Evolutionary conservation across 2,329 filamentous ascomycete genomes (phyloP).

Genomic region (Tolypocladium sp.): DNA sequence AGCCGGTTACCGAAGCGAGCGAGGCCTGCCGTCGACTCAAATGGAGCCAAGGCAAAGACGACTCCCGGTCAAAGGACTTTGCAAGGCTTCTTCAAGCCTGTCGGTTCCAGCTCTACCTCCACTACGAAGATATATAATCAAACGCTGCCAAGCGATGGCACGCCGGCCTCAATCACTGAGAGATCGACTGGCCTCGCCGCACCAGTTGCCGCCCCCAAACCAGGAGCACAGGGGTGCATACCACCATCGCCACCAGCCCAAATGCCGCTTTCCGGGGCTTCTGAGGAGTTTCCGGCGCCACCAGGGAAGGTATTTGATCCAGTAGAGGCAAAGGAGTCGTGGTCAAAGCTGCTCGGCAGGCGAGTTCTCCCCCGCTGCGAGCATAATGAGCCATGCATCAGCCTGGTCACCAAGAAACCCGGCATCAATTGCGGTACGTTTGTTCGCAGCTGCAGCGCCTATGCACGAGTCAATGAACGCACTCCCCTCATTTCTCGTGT

Average conservation of each 20-base stretch:
- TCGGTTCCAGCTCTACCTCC: constrained; percentile 3
- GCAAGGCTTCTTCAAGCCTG: constrained; percentile 69
- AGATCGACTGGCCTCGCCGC: neutral
- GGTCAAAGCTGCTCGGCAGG: constrained; percentile 75
- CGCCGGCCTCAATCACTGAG: neutral
- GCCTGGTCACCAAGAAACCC: constrained; percentile 75
- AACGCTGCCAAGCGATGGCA: neutral
- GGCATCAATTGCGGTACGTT: constrained; percentile 67
- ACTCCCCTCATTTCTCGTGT: neutral
- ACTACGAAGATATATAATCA: neutral
- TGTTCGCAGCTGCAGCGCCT: neutral
- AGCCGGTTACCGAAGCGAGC: constrained; percentile 13
- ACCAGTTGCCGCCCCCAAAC: neutral
- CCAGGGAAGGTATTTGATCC: constrained; percentile 51
- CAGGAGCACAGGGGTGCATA: neutral
- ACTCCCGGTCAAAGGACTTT: constrained; percentile 45
- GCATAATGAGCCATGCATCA: constrained; percentile 80
- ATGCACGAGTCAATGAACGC: neutral
- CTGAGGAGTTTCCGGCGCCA: neutral
- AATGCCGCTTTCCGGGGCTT: neutral
- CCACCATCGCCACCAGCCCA: neutral
- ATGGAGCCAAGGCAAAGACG: constrained; percentile 20
- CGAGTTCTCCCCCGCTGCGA: constrained; percentile 71
- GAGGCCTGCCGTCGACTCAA: constrained; percentile 12
- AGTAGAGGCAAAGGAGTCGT: constrained; percentile 67